phyloP scores from a whole-genome alignment of 306 rosid genomes.

The Geum urbanum region DNA sequence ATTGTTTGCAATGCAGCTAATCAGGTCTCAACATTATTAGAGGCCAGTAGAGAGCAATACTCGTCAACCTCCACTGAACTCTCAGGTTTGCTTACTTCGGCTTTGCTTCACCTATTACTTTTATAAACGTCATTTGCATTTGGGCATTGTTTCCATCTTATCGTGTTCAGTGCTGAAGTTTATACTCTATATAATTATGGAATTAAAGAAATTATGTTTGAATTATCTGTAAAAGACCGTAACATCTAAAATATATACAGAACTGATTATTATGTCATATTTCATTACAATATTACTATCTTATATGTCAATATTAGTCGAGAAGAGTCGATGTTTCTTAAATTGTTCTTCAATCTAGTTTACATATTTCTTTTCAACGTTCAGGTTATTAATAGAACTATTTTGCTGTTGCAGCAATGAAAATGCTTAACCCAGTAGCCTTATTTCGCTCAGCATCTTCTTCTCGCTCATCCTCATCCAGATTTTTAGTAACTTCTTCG shows the following conservation, averaged over 20 bases:
- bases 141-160: not conserved
- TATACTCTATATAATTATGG: not conserved
- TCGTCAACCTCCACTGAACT: constrained; percentile 51
- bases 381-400: constrained; percentile 18
- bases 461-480: constrained; percentile 66
- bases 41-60: constrained; percentile 57
- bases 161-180: not conserved
- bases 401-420: constrained; percentile 53
- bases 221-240: not conserved
- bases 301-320: not conserved
- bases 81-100: constrained; percentile 47
- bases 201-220: not conserved
- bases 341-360: constrained; percentile 5
- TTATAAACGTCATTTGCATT: constrained; percentile 1
- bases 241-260: not conserved
- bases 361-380: constrained; percentile 3
- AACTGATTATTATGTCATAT: not conserved
- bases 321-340: not conserved
- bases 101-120: constrained; percentile 1
- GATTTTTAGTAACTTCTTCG: constrained; percentile 46
- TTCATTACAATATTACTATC: not conserved
- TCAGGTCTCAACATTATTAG: constrained; percentile 68
- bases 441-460: constrained; percentile 79
- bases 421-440: constrained; percentile 88
- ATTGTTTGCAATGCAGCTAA: constrained; percentile 62